Base-by-base conservation (phyloP, 2,329 filamentous ascomycete genomes). In the Neobulgaria alba region DNA sequence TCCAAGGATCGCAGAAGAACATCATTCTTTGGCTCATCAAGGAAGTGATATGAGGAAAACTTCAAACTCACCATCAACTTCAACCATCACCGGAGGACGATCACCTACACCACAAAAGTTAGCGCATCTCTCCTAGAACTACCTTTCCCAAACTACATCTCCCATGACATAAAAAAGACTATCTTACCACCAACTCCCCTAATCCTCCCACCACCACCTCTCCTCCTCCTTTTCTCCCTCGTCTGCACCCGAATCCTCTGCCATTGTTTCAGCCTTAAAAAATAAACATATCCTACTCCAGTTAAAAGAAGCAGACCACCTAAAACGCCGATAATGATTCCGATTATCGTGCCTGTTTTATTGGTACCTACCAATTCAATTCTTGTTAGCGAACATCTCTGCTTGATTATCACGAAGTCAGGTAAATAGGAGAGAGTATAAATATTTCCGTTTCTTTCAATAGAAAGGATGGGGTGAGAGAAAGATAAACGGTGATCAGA, bases 201-300 rank as follows among this genome's bases (percentile, higher is more conserved):
- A 26, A 26, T 7, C 23, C 12, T 12, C 7, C 23, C 23, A 7
- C 23, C 23, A 26, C 23, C 23, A 26, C 23, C 23, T 26, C 12
- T 26, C 7, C 23, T 26, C 23, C 12, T 26, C 23, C 23, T 26
- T 26, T 12, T 26, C 12, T 38, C 41, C 16, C 30, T 40, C 20
- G 32, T 38, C 23, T 36, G 39, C 20, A 37, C 16, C 15, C 31
- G 26, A 4, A 34, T 34, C n/a, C 20, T 31, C 18, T 35, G 32
- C 42, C 31, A 21, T 33, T 43, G 41, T 20, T 43, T 39, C 21
- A 43, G 33, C 18, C 50, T 26, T 5, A 53, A 35, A 5, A 41
- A 33, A 36, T 50, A 53, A 7, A 53, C 43, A 36, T 53, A 53
- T 14, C 38, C 35, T 10, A 50, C 46, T 3, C 41, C 49, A 18